Evolutionary conservation across 257 asterid genomes (phyloP), one percentile per base, ranked within the genome.

Genomic region (Gentiana straminea): DNA sequence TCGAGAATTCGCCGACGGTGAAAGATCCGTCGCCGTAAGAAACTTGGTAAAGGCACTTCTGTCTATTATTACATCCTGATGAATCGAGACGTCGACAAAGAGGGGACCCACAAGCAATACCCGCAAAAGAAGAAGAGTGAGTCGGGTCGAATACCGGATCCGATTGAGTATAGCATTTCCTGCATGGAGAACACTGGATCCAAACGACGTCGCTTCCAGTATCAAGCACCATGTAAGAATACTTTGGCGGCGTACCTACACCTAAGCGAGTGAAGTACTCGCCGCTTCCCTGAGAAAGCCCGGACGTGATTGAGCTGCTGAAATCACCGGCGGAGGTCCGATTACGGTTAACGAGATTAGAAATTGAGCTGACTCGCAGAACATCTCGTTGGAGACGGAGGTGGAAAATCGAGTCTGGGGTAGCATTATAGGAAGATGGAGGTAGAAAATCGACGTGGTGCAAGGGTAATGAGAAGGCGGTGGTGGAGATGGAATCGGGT

Each of bases 221-320:
- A 64, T 89, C 97, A 15, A 86, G 76, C 49, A 86, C 94, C 94
- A 86, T 80, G 80, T 70, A 84, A 8, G 70, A 78, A 46, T 77
- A 72, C 59, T 69, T 79, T 0, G 95, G 52, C 3, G 98, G 96
- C 0, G 96, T 84, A 1, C 98, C 95, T 1, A 90, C 52, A 7
- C 98, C 98, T 9, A 90, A 32, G 68, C 96, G 91, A 3, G 98
- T 90, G 98, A 90, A 90, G 72, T 90, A 86, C 83, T 90, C 98
- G 2, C 95, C 96, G 51, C 95, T 90, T 3, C 96, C 96, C 70
- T 82, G 89, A 5, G 87, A 65, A 13, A 84, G 79, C 0, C 98
- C 96, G 54, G 96, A 86, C 37, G 73, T 44, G 1, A 86, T 49
- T 0, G 96, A 86, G 64, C 94, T 77, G 70, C 86, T 82, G 72